These are phyloP conservation scores for Marasmius tenuissimus DNA, from an alignment of 1,284 basidiomycete genomes.

Conservation along the genomic window DNA sequence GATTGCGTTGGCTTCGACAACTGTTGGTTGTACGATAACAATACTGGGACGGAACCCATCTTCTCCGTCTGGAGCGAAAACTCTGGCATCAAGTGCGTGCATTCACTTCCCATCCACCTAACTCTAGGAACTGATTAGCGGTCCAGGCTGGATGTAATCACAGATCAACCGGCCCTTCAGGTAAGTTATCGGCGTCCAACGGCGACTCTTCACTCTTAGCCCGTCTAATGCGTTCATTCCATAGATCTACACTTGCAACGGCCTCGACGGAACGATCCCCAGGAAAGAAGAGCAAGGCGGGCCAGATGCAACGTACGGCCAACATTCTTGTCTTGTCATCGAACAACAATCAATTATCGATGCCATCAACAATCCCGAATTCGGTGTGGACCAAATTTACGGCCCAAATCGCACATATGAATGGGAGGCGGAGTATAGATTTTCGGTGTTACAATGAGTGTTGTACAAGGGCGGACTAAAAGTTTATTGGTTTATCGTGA, in stretches of 20 bases:
- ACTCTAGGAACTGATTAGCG: background rate
- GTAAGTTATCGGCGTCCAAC: constrained; percentile 17
- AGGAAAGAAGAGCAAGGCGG: constrained; percentile 47
- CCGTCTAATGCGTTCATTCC: background rate
- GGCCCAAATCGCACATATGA: constrained; percentile 38
- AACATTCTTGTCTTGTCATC: constrained; percentile 47
- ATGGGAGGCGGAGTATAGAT: constrained; percentile 43
- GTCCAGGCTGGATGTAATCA: constrained; percentile 40
- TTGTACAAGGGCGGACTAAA: constrained; percentile 14
- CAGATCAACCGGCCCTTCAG: constrained; percentile 45
- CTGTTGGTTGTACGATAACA: constrained; percentile 43
- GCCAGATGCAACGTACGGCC: constrained; percentile 31
- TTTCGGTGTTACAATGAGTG: constrained; percentile 25
- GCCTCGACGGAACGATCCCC: constrained; percentile 37
- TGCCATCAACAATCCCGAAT: constrained; percentile 48
- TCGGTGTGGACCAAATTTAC: constrained; percentile 44
- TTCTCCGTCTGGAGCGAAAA: constrained; percentile 43
- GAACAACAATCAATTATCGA: constrained; percentile 50
- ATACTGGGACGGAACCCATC: constrained; percentile 26
- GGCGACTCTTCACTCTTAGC: background rate
- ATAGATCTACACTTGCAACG: constrained; percentile 46
- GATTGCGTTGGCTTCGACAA: constrained; percentile 48
- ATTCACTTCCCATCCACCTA: background rate
- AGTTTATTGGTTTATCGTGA: background rate
- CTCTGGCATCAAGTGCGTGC: constrained; percentile 44